phyloP scores from a whole-genome alignment of 371 early-diverging fungal species.

The Antonospora locustae region DNA sequence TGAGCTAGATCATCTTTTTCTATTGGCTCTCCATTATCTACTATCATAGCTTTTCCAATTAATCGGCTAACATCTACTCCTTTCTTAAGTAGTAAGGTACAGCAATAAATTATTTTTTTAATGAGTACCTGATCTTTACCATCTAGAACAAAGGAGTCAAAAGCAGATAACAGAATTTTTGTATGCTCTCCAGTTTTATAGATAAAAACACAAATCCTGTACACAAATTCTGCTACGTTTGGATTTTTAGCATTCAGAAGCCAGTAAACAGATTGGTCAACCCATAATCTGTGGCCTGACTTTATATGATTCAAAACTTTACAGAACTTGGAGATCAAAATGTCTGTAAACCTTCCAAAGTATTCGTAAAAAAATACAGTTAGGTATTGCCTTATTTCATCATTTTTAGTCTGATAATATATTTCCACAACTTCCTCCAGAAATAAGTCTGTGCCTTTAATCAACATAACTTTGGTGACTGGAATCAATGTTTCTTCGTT shows the following conservation, averaged over 20 bases:
- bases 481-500: not conserved
- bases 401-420: slow-evolving; percentile 34
- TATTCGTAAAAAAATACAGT: slow-evolving; percentile 30
- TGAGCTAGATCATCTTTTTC: slow-evolving; percentile 6
- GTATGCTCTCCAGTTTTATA: not conserved
- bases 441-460: not conserved
- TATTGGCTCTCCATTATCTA: slow-evolving; percentile 33
- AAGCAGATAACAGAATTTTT: slow-evolving; percentile 4
- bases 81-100: slow-evolving; percentile 17
- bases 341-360: slow-evolving; percentile 7
- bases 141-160: slow-evolving; percentile 12
- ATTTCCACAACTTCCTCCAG: too few species aligned
- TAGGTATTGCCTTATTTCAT: slow-evolving; percentile 33
- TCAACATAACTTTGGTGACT: not conserved
- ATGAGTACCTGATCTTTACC: slow-evolving; percentile 15
- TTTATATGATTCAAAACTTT: slow-evolving; percentile 4
- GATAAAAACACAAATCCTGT: slow-evolving; percentile 22
- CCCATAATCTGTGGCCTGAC: slow-evolving; percentile 8
- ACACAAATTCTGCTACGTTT: slow-evolving; percentile 15
- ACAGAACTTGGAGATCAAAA: slow-evolving; percentile 15
- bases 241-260: slow-evolving; percentile 18
- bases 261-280: slow-evolving; percentile 30
- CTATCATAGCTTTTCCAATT: slow-evolving; percentile 7
- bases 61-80: slow-evolving; percentile 6
- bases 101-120: slow-evolving; percentile 29